Base-by-base conservation (phyloP, 2,329 filamentous ascomycete species). In the Paraphaeosphaeria minitans region DNA sequence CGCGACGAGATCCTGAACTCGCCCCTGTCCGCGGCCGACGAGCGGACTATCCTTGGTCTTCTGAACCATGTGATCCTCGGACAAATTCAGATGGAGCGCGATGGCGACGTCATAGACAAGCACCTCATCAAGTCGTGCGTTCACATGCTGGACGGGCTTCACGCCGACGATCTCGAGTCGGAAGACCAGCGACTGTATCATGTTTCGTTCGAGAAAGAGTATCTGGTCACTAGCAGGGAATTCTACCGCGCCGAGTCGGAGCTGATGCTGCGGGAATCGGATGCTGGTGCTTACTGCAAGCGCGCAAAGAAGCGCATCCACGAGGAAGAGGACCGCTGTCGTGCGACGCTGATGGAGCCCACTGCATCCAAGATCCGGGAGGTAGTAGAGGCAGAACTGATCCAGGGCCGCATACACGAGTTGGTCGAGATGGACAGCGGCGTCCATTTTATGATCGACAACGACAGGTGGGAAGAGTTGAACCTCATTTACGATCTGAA, bases 31-130 rank as follows among this genome's bases (percentile, higher is more conserved):
- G 75, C 81, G 65, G 75, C 80, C 47, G 74, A 79, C 67, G 53
- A 58, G 77, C 81, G 78, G 7, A 77, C 77, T n/a, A 85, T 96
- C 9, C 88, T 90, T 47, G 85, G 89, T 55, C 86, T 97, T 7
- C 81, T 98, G 27, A 91, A 91, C 68, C 86, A 87, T 6, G 91
- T 97, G 14, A 85, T 98, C 31, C 83, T 98, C 3, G 93, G 97
- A 63, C 91, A 97, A 78, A 90, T 99, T 64, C 87, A 90, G 61
- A 93, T 97, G 88, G 95, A 98, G 76, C 85, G 95, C 29, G 88
- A 93, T 58, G 95, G 94, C 29, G 93, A 97, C 68, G 85, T 92
- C 14, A 93, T 98, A 60, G 91, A 98, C 75, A 88, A 91, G 66
- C 85, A 87, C 37, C 82, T 97, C 4, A 87, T 98, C 66, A 90